These are phyloP conservation scores for Seminavis robusta DNA, from an alignment of 108 stramenopile species.

Conservation along the genomic window DNA sequence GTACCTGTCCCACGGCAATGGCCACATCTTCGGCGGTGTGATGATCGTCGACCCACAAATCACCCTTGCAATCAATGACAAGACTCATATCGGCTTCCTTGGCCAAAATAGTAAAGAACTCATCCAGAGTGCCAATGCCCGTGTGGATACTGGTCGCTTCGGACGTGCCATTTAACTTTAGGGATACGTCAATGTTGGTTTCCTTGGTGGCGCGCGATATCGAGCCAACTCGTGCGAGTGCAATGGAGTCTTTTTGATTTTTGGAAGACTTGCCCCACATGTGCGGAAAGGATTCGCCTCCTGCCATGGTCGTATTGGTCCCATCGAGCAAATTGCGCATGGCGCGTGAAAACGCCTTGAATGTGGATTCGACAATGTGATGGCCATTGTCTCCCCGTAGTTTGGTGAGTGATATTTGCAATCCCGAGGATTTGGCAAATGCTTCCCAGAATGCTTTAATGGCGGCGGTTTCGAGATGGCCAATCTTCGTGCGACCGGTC, in stretches of 20 bases:
- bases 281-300: not conserved
- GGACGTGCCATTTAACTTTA: conserved; percentile 44
- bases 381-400: conserved; percentile 82
- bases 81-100: conserved; percentile 67
- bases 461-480: conserved; percentile 42
- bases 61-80: conserved; percentile 72
- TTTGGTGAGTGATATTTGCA: conserved; percentile 52
- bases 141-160: conserved; percentile 51
- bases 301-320: conserved; percentile 22
- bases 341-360: conserved; percentile 82
- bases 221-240: conserved; percentile 42
- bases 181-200: conserved; percentile 60
- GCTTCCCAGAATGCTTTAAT: conserved; percentile 50
- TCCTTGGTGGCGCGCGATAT: conserved; percentile 78
- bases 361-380: conserved; percentile 77
- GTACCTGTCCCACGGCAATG: conserved; percentile 88
- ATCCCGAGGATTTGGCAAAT: conserved; percentile 45
- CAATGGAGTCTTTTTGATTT: conserved; percentile 39
- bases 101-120: conserved; percentile 66
- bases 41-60: conserved; percentile 95
- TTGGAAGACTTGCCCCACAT: conserved; percentile 2
- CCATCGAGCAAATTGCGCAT: conserved; percentile 73
- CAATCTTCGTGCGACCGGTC: conserved; percentile 63
- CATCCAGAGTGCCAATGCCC: conserved; percentile 82
- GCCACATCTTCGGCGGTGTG: conserved; percentile 95